Evolutionary conservation across 176 grass and related monocot genomes (phyloP).

Genomic region (Avena sativa): DNA sequence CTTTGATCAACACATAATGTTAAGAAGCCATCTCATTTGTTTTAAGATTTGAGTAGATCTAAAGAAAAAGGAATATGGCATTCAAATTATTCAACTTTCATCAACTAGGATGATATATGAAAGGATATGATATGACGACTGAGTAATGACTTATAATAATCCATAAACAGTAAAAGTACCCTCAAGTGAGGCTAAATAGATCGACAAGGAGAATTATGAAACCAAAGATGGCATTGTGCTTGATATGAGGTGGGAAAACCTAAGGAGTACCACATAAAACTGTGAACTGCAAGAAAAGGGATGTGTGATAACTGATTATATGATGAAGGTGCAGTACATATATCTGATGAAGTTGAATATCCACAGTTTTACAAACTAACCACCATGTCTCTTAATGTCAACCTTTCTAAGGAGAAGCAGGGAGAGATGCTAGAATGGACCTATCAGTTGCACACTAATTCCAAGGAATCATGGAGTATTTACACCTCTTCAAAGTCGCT

Average conservation of each 20-base stretch:
- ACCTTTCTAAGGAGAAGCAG: not conserved
- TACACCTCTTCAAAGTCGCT: not conserved
- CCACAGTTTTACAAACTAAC: not conserved
- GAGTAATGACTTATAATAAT: not conserved
- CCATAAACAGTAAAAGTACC: not conserved
- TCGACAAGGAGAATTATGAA: not conserved
- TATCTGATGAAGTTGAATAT: not conserved
- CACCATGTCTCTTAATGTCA: not conserved
- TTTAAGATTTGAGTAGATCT: not conserved
- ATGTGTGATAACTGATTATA: not conserved
- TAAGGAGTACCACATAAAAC: constrained; percentile 1
- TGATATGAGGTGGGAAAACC: not conserved
- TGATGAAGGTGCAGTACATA: not conserved
- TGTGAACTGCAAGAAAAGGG: not conserved
- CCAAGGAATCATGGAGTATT: not conserved
- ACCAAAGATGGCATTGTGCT: not conserved
- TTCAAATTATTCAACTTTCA: constrained; percentile 17
- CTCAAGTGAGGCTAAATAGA: not conserved
- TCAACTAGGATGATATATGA: constrained; percentile 2
- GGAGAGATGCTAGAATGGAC: not conserved
- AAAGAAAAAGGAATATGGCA: not conserved
- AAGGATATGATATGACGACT: too few species aligned
- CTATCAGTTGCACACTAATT: not conserved
- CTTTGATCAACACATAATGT: constrained; percentile 14
- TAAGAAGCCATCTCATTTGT: constrained; percentile 3